Evolutionary conservation across 2,329 filamentous ascomycete species (phyloP).

Genomic region (Aurifilum marmelostoma): DNA sequence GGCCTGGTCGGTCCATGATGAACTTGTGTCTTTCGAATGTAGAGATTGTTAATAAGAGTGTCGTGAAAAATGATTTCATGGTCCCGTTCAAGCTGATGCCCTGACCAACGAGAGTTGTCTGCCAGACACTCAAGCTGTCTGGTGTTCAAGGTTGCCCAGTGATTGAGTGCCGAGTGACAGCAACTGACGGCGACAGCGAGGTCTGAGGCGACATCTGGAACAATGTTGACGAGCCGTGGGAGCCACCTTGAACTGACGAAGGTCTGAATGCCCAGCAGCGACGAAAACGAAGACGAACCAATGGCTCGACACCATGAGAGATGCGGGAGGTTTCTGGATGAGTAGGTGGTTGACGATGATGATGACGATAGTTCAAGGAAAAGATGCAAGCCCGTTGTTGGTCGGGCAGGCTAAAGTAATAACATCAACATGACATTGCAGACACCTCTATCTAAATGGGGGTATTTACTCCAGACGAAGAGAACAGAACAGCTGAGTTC

Average conservation of each 20-base stretch:
- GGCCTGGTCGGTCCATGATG: no score
- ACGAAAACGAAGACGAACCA: background rate
- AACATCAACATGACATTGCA: constrained; percentile 9
- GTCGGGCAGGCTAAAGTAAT: background rate
- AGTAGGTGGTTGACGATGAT: background rate
- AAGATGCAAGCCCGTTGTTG: background rate
- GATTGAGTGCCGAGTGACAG: background rate
- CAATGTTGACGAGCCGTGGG: background rate
- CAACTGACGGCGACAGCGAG: background rate
- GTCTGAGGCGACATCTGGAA: background rate
- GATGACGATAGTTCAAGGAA: background rate
- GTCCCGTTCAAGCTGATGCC: background rate
- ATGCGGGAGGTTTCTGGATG: background rate
- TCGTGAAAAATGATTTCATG: no score
- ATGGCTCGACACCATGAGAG: background rate
- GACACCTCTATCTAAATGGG: constrained; percentile 24
- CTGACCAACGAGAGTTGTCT: background rate
- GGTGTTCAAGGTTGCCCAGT: background rate
- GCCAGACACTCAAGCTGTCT: background rate
- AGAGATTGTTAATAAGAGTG: no score
- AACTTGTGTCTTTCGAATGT: no score
- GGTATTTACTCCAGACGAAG: constrained; percentile 24
- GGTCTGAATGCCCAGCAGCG: no score
- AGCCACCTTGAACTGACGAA: no score
- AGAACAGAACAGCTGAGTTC: background rate